Evolutionary conservation across 2,329 filamentous ascomycete species (phyloP), one percentile per base, ranked within the genome.

Genomic region (Periconia sp.): DNA sequence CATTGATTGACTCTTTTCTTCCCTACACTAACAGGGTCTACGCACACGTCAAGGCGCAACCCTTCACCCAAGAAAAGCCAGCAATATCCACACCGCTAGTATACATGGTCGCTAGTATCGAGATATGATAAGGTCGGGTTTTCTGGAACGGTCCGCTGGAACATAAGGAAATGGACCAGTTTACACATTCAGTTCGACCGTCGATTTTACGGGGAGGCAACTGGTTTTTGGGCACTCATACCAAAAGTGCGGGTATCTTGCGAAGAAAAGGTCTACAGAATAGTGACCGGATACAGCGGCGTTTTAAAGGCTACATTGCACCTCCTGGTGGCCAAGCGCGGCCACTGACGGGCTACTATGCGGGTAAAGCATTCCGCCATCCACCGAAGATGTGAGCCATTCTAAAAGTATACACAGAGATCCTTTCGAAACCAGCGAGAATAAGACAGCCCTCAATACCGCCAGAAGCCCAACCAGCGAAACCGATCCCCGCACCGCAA

Each of bases 331-430:
- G 67, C n/a, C 74, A 76, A 52, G 73, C 74, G 9, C 63, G 57
- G 27, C 72, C 74, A 2, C 61, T 76, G 13, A 60, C 64, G 11
- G 74, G 74, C 14, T 76, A 68, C 57, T 76, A 76, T 49, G 65
- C 65, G 61, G 70, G 70, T 73, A 50, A 18, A 54, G 17, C 18
- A 42, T 3, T 33, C 15, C 20, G 10, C 40, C 17, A 37, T 10
- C 9, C 31, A 11, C 19, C 11, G 18, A 40, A 20, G 8, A 23
- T 17, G 2, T 30, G 20, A 19, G 14, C 37, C 19, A 51, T 27
- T 42, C 50, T 63, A 31, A 66, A 59, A 68, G 62, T 60, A 55
- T 27, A 64, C 68, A 35, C 65, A 77, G 70, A 77, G 41, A 65
- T 75, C 45, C 54, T 75, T 19, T 67, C 67, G 47, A 70, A 72